Conservation (phyloP, 306 rosid species). For the Myrica gale region DNA sequence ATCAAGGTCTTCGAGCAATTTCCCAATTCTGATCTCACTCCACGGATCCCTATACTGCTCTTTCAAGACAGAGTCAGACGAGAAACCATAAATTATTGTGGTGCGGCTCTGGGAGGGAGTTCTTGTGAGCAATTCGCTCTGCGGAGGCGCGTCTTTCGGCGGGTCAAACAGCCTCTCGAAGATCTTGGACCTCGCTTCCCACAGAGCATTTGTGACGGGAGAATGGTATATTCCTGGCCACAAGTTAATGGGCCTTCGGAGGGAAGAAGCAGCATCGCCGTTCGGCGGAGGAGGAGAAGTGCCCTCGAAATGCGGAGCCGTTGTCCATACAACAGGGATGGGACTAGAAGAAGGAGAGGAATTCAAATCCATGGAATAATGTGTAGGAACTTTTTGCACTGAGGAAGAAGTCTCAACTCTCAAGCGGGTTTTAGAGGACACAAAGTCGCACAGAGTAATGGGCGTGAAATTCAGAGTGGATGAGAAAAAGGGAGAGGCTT, state of each 20-base stretch:
- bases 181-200: conserved; percentile 73
- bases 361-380: conserved; percentile 46
- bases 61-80: conserved; percentile 67
- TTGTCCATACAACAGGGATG: conserved; percentile 58
- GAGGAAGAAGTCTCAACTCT: too few relatives aligned
- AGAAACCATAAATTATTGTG: conserved; percentile 63
- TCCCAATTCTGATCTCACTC: conserved; percentile 89
- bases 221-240: conserved; percentile 99
- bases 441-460: too few relatives aligned
- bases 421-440: too few relatives aligned
- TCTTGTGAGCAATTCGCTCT: conserved; percentile 71
- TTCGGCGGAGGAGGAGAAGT: conserved; percentile 10
- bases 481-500: too few relatives aligned
- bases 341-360: conserved; percentile 47
- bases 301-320: conserved; percentile 24
- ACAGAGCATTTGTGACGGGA: conserved; percentile 84
- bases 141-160: conserved; percentile 83
- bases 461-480: too few relatives aligned
- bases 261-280: conserved; percentile 15
- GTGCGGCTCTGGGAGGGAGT: conserved; percentile 86
- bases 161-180: conserved; percentile 79
- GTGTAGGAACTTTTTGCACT: background rate
- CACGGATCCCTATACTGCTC: conserved; percentile 95
- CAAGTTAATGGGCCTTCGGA: conserved; percentile 59
- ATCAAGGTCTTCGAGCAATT: conserved; percentile 90